Conservation (phyloP, 352 stramenopile species). For the Globisporangium sylvaticum region DNA sequence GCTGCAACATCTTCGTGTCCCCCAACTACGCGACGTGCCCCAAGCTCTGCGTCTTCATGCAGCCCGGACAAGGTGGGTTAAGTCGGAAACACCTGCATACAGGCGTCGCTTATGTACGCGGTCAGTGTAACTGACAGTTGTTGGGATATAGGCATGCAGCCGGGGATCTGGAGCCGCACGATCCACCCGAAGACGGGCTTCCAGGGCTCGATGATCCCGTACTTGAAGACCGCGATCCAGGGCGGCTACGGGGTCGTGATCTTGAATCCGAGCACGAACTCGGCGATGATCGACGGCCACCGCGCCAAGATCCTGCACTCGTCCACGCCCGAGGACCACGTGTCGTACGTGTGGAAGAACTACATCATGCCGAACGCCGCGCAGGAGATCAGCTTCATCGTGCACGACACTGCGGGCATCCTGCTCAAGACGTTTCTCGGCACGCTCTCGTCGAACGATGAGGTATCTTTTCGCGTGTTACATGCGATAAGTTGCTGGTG, state of each 20-base stretch:
- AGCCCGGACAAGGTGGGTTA: conserved; percentile 51
- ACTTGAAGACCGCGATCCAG: conserved; percentile 83
- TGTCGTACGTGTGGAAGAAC: conserved; percentile 85
- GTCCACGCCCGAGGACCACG: conserved; percentile 66
- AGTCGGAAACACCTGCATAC: background rate
- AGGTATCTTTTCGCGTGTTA: conserved; percentile 16
- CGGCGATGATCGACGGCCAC: conserved; percentile 72
- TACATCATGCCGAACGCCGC: conserved; percentile 79
- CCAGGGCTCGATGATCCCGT: conserved; percentile 85
- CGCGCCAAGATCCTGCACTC: conserved; percentile 82
- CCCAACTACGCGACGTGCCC: conserved; percentile 75
- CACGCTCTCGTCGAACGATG: conserved; percentile 49
- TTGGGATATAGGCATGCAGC: conserved; percentile 41
- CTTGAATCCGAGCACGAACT: conserved; percentile 83
- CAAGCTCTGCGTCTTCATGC: conserved; percentile 82
- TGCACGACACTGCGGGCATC: conserved; percentile 62
- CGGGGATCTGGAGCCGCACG: conserved; percentile 65
- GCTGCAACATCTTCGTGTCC: conserved; percentile 85
- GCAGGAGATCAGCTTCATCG: conserved; percentile 84
- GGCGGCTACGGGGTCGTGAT: conserved; percentile 80
- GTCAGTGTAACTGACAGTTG: background rate
- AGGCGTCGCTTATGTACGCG: background rate
- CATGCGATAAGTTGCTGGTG: background rate
- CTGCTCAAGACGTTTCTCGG: conserved; percentile 73
- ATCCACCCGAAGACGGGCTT: conserved; percentile 82